Conservation (phyloP, 192 early-diverging fungal species). For the Ramicandelaber brevisporus region DNA sequence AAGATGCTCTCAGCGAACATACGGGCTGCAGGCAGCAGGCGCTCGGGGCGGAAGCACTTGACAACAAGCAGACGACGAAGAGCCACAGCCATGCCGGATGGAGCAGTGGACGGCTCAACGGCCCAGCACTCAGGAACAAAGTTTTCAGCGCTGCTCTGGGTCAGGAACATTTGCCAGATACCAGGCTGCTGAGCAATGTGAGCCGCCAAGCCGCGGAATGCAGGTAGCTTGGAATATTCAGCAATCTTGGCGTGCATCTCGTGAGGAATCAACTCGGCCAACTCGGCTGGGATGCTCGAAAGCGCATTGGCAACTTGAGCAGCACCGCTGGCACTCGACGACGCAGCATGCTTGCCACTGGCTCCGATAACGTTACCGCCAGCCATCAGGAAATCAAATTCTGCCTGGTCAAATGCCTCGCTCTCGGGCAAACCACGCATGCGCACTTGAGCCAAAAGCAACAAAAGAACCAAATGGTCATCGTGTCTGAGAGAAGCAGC, state of each 20-base stretch:
- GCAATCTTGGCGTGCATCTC: neutral
- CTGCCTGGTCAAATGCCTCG: slow-evolving; percentile 23
- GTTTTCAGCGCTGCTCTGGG: too few relatives aligned
- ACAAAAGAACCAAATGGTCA: slow-evolving; percentile 69
- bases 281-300: neutral
- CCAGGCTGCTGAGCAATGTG: neutral
- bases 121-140: neutral
- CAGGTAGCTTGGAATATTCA: neutral
- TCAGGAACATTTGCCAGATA: slow-evolving; percentile 7
- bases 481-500: slow-evolving; percentile 72
- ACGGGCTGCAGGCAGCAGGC: slow-evolving; percentile 42
- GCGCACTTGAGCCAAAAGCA: slow-evolving; percentile 73
- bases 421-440: slow-evolving; percentile 23
- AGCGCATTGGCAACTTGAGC: too few relatives aligned
- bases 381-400: slow-evolving; percentile 43
- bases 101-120: too few relatives aligned
- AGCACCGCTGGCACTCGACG: too few relatives aligned
- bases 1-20: slow-evolving; percentile 51
- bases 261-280: neutral
- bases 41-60: slow-evolving; percentile 72
- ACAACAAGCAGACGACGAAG: slow-evolving; percentile 59
- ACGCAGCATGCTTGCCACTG: too few relatives aligned
- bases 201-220: neutral
- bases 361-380: slow-evolving; percentile 25
- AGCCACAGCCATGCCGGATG: slow-evolving; percentile 24